Evolutionary conservation across 495 filamentous ascomycete genomes (phyloP), one percentile per base, ranked within the genome.

Genomic region (Hypoxylon subgilvum): DNA sequence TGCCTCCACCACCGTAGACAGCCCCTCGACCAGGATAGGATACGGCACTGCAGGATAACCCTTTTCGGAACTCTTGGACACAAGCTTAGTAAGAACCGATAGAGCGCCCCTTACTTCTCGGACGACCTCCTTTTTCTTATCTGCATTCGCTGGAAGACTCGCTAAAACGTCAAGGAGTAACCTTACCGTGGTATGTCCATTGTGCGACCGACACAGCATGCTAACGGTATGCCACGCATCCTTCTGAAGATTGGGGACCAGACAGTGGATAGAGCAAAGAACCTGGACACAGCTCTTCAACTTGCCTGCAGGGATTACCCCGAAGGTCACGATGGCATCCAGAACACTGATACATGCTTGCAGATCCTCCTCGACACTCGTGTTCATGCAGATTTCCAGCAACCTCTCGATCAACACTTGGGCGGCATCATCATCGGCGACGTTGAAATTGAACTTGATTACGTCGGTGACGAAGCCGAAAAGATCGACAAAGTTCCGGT

Each of bases 371-470:
- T 85, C 81, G 32, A 86, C 77, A 28, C 83, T 88, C 1, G 93
- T 95, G 49, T 83, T 86, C 57, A 79, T 84, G 78, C 89, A 94
- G 9, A 95, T 87, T 7, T 76, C 78, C 38, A 94, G 81, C 8
- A 91, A 74, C 12, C 82, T 80, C 18, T 81, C 78, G 25, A 98
- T 81, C 42, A 98, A 69, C 6, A 72, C 66, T 47, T 81, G 82
- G 34, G 92, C 78, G 45, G 90, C 86, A 21, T 79, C 78, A 42
- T 88, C 84, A 30, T 81, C 79, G 31, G 91, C 88, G 22, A 86
- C 81, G 52, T 86, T 89, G 69, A 87, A 88, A 71, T 91, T 93
- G 72, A 93, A 87, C 61, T 88, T 92, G 72, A 94, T 86, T 53
- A 94, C 75, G 64, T 91, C 85, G n/a, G 85, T 84, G 21, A 89